Base-by-base conservation (phyloP, 106 monocot genomes). In the Agapanthus africanus region DNA sequence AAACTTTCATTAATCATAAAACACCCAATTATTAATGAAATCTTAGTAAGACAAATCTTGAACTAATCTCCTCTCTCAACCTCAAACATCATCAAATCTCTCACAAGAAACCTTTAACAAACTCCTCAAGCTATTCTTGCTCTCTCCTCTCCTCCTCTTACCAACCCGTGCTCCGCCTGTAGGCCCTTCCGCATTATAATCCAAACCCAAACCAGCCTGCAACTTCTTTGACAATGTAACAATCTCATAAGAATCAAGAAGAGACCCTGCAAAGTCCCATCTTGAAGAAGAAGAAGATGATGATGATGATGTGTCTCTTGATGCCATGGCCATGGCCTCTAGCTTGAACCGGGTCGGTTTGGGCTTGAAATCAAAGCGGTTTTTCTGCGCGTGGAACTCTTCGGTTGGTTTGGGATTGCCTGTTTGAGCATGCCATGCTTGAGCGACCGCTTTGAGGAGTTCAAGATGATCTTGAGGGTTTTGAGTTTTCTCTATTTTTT, bases 241-340 rank as follows among this genome's bases (percentile, higher is more conserved):
- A 36, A 90, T 78, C 81, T 90, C 90, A 66, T 90, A 90, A 21
- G 85, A 71, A 74, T 90, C 90, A 77, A 78, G 80, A 14, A 86
- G 68, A 6, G 86, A 90, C 65, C 40, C 67, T 1, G 59, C 31
- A 72, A 90, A 90, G 78, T 90, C 90, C 90, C 85, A 81, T 40
- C 57, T 19, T 27, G 26, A 7, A 16, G 27, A 46, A 4, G 52
- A 11, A 13, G 30, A n/a, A n/a, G n/a, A n/a, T n/a, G n/a, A n/a
- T 16, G 60, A 42, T 26, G 27, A 28, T 59, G 23, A 19, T 3
- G 15, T 22, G n/a, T n/a, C n/a, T n/a, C n/a, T n/a, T n/a, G n/a
- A n/a, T 16, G 51, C 38, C 22, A 54, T 73, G 38, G 39, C 49
- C 50, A 44, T 47, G 11, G 82, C 82, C 68, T 83, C 86, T 2